A percentile compares a stretch with the other conserved stretches of the same genome.
Conservation (phyloP, 2,329 filamentous ascomycete genomes). For the Coniochaeta prunicola region DNA sequence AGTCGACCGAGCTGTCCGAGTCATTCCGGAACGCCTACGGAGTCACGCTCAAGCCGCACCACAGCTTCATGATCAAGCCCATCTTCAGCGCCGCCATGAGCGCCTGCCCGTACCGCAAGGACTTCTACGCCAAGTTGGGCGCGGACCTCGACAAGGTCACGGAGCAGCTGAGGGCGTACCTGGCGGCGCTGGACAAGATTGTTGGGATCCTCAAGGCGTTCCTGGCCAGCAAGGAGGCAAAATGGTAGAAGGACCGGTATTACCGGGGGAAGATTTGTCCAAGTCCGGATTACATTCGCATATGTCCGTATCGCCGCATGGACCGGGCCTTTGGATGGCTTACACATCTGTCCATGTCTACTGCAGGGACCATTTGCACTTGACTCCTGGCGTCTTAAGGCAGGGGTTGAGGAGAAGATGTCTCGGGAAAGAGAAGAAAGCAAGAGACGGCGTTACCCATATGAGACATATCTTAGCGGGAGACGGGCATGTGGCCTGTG, state of each 20-base stretch:
- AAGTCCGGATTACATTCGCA: too few species aligned
- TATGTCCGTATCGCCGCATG: too few species aligned
- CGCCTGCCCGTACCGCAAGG: constrained; percentile 85
- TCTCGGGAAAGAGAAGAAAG: neutral
- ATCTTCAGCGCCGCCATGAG: constrained; percentile 91
- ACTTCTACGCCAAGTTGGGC: constrained; percentile 87
- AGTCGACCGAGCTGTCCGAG: constrained; percentile 66
- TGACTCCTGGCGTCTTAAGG: neutral
- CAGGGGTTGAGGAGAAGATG: neutral
- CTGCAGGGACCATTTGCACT: neutral
- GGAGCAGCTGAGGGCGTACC: constrained; percentile 60
- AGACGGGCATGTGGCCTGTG: neutral
- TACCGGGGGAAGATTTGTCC: too few species aligned
- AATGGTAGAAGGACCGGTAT: too few species aligned
- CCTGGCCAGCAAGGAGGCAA: constrained; percentile 46
- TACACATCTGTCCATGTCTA: too few species aligned
- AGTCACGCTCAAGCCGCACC: constrained; percentile 83
- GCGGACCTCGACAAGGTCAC: constrained; percentile 55
- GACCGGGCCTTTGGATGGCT: too few species aligned
- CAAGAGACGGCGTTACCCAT: neutral
- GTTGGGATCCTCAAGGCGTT: constrained; percentile 67
- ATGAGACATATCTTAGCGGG: neutral
- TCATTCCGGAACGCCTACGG: constrained; percentile 86
- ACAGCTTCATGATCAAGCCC: constrained; percentile 83
- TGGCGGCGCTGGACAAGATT: constrained; percentile 69